Evolutionary conservation across 164 flowering plant genomes (phyloP).

Genomic region (Houttuynia cordata): DNA sequence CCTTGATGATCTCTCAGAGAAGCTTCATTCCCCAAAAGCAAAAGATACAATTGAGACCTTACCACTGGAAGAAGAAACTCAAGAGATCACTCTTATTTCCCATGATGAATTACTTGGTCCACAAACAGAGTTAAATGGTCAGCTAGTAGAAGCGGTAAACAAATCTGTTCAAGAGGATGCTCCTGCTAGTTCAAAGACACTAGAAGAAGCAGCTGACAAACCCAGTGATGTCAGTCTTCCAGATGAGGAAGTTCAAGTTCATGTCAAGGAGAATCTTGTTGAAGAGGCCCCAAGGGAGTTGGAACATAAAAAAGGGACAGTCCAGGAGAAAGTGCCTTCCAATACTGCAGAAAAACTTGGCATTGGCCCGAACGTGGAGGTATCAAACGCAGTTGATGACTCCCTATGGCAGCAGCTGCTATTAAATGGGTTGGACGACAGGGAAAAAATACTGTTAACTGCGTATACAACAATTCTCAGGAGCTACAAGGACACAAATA

Average conservation of each 20-base stretch:
- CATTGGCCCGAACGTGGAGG: constrained; percentile 4
- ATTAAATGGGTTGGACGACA: constrained; percentile 40
- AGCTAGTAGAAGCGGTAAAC: neutral
- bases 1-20: constrained; percentile 35
- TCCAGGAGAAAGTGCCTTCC: constrained; percentile 13
- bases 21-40: constrained; percentile 17
- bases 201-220: constrained; percentile 16
- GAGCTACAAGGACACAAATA: constrained; percentile 45
- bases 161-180: neutral
- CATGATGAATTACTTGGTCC: neutral
- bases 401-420: constrained; percentile 40
- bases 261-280: constrained; percentile 1
- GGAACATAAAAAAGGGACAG: constrained; percentile 8
- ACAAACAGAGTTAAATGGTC: neutral
- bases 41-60: neutral
- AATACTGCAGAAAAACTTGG: constrained; percentile 5
- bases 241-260: constrained; percentile 8
- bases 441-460: constrained; percentile 46
- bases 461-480: constrained; percentile 50
- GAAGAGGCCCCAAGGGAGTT: constrained; percentile 10
- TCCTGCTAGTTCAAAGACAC: neutral
- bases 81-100: neutral
- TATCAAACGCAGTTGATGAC: constrained; percentile 18
- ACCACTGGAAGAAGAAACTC: neutral
- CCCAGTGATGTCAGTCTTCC: constrained; percentile 9